phyloP scores from a whole-genome alignment of 345 rosid genomes.

The Microthlaspi erraticum region DNA sequence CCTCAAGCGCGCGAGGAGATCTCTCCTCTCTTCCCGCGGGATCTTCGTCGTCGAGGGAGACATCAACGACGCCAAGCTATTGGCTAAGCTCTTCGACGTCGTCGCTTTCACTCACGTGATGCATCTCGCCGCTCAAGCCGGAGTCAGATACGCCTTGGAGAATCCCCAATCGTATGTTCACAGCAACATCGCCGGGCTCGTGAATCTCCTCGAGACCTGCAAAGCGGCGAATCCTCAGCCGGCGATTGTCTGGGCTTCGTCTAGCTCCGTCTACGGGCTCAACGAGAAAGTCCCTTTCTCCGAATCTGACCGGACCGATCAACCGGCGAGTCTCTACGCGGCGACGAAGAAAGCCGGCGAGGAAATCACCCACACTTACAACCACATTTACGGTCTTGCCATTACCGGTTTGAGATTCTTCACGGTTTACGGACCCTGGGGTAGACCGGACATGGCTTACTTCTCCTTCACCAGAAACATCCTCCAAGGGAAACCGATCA shows the following conservation, averaged over 20 bases:
- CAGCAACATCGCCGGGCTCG: conserved; percentile 77
- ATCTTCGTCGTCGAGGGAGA: conserved; percentile 72
- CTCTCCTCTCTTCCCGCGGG: conserved; percentile 51
- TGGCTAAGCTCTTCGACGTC: conserved; percentile 70
- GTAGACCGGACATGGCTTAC: conserved; percentile 90
- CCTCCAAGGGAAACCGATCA: conserved; percentile 75
- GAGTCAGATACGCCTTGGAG: conserved; percentile 79
- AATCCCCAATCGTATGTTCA: conserved; percentile 77
- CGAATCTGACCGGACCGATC: conserved; percentile 70
- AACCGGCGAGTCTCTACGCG: conserved; percentile 84
- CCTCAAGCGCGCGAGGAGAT: conserved; percentile 55
- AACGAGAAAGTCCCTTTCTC: conserved; percentile 78
- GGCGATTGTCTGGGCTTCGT: conserved; percentile 81
- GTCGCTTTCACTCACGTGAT: conserved; percentile 84
- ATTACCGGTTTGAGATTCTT: conserved; percentile 80
- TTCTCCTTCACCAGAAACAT: conserved; percentile 70
- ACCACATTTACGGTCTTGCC: conserved; percentile 80
- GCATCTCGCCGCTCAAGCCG: conserved; percentile 95
- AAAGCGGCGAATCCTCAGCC: conserved; percentile 83
- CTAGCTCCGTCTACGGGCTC: conserved; percentile 81
- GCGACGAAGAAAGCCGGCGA: conserved; percentile 90
- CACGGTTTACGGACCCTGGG: conserved; percentile 91
- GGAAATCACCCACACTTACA: conserved; percentile 80
- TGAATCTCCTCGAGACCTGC: conserved; percentile 68
- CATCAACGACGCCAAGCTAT: conserved; percentile 62